Evolutionary conservation across 2,329 filamentous ascomycete genomes (phyloP), one percentile per base, ranked within the genome.

Genomic region (Metarhizium anisopliae): DNA sequence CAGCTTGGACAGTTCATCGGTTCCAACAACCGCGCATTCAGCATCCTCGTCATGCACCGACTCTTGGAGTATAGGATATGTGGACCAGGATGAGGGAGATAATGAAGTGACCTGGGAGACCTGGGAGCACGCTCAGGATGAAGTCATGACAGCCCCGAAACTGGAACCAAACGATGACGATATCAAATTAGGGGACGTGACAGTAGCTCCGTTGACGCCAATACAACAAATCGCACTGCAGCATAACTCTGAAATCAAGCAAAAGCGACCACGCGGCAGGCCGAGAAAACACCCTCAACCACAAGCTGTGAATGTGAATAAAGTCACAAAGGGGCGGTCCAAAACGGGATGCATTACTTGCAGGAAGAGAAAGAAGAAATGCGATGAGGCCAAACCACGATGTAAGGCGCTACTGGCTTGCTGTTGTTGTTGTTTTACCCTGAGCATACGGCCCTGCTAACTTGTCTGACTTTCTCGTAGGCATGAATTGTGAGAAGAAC

Each of bases 401-500:
- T 87, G 83, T 86, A 73, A 45, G 64, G 56, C 38, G 43, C 16
- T 1, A 32, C 45, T 49, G 16, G 32, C 6, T 55, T 38, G 32
- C 16, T 38, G 18, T 50, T 32, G 18, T 50, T 32, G 29, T 58
- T 20, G 11, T 49, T 25, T 16, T 30, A 53, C 56, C 58, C 52
- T 62, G 58, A 63, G 51, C 43, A 59, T 63, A 32, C 32, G 10
- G 32, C 14, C 49, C 4, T 51, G 18, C 49, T 36, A 51, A 35
- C 18, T 38, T 38, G 16, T 8, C 45, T 10, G 7, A 5, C n/a
- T 20, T 14, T 38, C 18, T 68, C 60, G 56, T 56, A 90, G 87
- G 89, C 63, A 79, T 90, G 70, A 95, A 95, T 64, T 96, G 91
- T 66, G 87, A 94, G 72, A 96, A 95, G 77, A 96, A 95, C 68